phyloP scores from a whole-genome alignment of 768 basidiomycete species.

The Russula lepida region DNA sequence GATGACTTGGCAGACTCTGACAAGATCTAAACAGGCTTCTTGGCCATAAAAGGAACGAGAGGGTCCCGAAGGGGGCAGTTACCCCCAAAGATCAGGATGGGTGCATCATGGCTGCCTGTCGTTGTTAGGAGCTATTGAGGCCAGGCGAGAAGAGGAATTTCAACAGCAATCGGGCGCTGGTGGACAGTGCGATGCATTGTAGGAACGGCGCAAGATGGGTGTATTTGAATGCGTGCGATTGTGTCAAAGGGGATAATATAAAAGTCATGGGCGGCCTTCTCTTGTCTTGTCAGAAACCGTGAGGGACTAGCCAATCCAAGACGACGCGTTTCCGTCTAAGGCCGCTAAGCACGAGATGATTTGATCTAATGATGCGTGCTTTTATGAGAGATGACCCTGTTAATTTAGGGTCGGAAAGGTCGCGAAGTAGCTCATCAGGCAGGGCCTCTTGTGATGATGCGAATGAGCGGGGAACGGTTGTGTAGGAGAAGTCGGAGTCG shows the following conservation, averaged over 20 bases:
- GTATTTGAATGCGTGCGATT: conserved; percentile 4
- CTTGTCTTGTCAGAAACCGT: conserved; percentile 46
- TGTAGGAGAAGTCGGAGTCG: not conserved
- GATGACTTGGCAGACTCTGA: not conserved
- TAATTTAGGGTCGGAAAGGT: conserved; percentile 43
- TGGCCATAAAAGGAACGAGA: not conserved
- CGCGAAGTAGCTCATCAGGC: conserved; percentile 44
- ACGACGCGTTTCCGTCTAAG: conserved; percentile 57
- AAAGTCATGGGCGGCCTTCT: conserved; percentile 13
- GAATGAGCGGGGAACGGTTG: not conserved
- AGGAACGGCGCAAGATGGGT: conserved; percentile 8
- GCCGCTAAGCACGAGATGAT: conserved; percentile 51
- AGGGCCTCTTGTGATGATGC: conserved; percentile 39
- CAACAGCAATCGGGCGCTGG: not conserved
- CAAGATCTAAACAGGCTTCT: not conserved
- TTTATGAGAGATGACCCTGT: conserved; percentile 42
- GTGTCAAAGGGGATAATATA: conserved; percentile 14
- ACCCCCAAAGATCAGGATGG: conserved; percentile 4
- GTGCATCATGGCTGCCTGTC: conserved; percentile 3
- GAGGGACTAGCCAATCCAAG: conserved; percentile 50
- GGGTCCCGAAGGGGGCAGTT: not conserved
- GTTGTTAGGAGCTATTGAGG: not conserved
- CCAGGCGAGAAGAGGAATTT: not conserved
- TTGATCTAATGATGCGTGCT: conserved; percentile 39
- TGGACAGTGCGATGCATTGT: not conserved